A percentile compares a stretch with the other conserved stretches of the same genome.
phyloP scores from a whole-genome alignment of 495 filamentous ascomycete genomes.

The Cudoniella acicularis region DNA sequence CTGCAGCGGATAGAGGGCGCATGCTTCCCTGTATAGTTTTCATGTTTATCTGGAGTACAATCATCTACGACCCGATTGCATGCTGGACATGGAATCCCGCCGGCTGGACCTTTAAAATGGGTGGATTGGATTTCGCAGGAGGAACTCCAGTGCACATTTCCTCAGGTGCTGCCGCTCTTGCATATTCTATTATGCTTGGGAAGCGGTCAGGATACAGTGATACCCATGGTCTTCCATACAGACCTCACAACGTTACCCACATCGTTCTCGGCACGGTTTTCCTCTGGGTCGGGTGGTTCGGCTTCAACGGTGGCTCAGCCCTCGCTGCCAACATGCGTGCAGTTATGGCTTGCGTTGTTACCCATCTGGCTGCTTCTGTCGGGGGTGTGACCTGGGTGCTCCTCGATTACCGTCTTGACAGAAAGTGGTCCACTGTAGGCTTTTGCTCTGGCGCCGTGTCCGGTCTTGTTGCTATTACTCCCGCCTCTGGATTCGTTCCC shows the following conservation, averaged over 20 bases:
- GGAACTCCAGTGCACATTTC: constrained; percentile 95
- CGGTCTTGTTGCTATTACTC: constrained; percentile 90
- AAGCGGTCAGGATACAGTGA: constrained; percentile 51
- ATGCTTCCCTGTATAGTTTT: constrained; percentile 53
- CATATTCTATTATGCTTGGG: constrained; percentile 76
- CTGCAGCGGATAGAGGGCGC: constrained; percentile 71
- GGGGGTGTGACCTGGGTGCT: constrained; percentile 95
- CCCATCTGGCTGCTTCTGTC: constrained; percentile 72
- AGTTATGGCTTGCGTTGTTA: constrained; percentile 71
- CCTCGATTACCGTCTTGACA: constrained; percentile 88
- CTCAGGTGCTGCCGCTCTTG: constrained; percentile 85
- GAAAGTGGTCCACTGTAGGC: constrained; percentile 95
- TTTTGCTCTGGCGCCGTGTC: constrained; percentile 95
- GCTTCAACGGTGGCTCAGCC: constrained; percentile 96
- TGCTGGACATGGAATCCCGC: constrained; percentile 97
- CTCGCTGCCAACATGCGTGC: constrained; percentile 84
- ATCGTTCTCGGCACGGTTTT: constrained; percentile 97
- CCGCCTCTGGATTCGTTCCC: constrained; percentile 85
- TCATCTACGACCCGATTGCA: constrained; percentile 93
- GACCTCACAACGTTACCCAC: constrained; percentile 96
- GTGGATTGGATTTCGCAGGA: constrained; percentile 92
- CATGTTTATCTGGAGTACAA: constrained; percentile 93
- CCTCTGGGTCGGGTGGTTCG: constrained; percentile 99
- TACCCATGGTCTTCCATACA: constrained; percentile 47
- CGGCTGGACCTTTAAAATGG: constrained; percentile 81